phyloP scores from a whole-genome alignment of 225 moss, liverwort and hornwort genomes.

The Antitrichia curtipendula region DNA sequence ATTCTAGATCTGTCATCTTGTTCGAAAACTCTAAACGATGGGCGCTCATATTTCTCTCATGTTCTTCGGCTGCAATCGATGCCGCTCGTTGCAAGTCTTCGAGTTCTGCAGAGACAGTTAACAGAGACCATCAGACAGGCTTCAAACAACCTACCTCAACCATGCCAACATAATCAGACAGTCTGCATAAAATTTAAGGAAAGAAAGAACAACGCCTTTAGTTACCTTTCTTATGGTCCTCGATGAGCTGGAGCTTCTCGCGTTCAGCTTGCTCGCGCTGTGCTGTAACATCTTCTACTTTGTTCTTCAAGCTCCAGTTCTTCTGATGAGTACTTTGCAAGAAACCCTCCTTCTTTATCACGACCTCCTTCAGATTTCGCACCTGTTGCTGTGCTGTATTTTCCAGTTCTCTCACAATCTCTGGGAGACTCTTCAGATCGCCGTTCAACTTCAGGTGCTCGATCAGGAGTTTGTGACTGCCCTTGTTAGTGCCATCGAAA shows the following conservation, averaged over 20 bases:
- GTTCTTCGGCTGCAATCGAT: constrained; percentile 20
- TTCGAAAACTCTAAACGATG: constrained; percentile 22
- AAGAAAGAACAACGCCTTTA: not conserved
- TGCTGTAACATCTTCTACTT: constrained; percentile 12
- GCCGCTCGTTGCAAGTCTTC: constrained; percentile 17
- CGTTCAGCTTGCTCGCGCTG: constrained; percentile 14
- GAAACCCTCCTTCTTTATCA: constrained; percentile 3
- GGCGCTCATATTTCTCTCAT: constrained; percentile 26
- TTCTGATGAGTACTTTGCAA: constrained; percentile 1
- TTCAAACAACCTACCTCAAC: not conserved
- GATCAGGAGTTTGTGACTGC: not conserved
- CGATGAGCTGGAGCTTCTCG: constrained; percentile 8
- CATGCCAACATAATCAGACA: not conserved
- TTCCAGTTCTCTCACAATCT: constrained; percentile 25
- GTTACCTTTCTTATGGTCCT: constrained; percentile 21
- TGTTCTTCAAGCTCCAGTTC: constrained; percentile 13
- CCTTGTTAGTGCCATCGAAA: not conserved
- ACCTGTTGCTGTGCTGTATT: constrained; percentile 29
- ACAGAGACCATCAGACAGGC: not conserved
- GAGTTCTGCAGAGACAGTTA: constrained; percentile 14
- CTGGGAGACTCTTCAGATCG: constrained; percentile 16
- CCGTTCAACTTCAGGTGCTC: constrained; percentile 27
- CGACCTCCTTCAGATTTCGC: constrained; percentile 14
- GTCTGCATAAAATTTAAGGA: not conserved
- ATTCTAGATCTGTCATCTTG: constrained; percentile 30